phyloP scores from a whole-genome alignment of 495 filamentous ascomycete species.

The Choiromyces venosus region DNA sequence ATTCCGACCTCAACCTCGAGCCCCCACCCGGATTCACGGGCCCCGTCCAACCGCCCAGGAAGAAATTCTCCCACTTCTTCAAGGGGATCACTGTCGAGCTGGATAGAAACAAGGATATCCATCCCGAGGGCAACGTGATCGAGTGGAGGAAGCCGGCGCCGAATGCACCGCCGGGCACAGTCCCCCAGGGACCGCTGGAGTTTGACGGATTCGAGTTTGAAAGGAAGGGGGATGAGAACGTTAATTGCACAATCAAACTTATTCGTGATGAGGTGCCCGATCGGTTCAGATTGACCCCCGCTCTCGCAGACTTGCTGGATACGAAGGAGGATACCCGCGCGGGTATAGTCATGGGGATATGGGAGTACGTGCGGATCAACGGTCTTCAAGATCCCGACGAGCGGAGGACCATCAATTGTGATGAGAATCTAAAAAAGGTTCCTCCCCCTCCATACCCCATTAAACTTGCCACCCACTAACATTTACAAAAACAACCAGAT shows the following conservation, averaged over 20 bases:
- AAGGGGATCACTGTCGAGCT: conserved; percentile 84
- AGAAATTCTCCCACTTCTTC: conserved; percentile 90
- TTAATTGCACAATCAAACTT: conserved; percentile 85
- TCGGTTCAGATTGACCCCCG: conserved; percentile 68
- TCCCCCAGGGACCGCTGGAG: conserved; percentile 70
- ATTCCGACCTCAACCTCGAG: conserved; percentile 44
- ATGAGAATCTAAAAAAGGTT: conserved; percentile 71
- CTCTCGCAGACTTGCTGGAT: conserved; percentile 79
- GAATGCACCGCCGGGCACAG: conserved; percentile 56
- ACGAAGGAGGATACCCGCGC: conserved; percentile 78
- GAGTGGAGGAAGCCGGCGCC: conserved; percentile 47
- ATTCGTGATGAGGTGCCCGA: conserved; percentile 80
- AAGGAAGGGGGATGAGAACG: conserved; percentile 82
- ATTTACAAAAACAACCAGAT: conserved; percentile 50
- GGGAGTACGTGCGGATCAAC: conserved; percentile 88
- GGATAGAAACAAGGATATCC: conserved; percentile 54
- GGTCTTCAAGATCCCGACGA: conserved; percentile 89
- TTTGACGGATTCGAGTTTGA: conserved; percentile 92
- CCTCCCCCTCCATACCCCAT: conserved; percentile 32
- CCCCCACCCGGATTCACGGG: conserved; percentile 41
- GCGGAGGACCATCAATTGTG: conserved; percentile 82
- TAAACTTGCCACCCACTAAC: conserved; percentile 29
- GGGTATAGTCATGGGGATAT: conserved; percentile 80
- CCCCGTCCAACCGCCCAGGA: conserved; percentile 45
- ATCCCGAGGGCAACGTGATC: conserved; percentile 44